Evolutionary conservation across 805 yeast genomes (phyloP).

Genomic region (Zygosaccharomyces pseudorouxii): DNA sequence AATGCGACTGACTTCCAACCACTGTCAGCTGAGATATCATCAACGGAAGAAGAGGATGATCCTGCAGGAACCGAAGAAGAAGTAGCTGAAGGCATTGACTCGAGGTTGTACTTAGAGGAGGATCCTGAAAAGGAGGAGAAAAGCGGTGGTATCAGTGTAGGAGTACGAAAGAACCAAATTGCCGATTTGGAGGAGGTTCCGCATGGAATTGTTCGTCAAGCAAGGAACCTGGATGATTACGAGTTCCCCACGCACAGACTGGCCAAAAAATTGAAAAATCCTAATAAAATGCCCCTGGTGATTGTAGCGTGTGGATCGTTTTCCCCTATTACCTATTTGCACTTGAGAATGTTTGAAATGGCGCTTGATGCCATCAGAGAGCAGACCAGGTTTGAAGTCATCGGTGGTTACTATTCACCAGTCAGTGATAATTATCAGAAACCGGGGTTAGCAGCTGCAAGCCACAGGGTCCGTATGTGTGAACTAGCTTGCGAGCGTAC

Average conservation of each 20-base stretch:
- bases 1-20: conserved; percentile 57
- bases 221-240: conserved; percentile 63
- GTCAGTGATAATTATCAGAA: conserved; percentile 90
- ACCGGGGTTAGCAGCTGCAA: conserved; percentile 84
- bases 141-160: conserved; percentile 24
- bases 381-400: conserved; percentile 87
- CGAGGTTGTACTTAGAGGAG: conserved; percentile 8
- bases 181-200: conserved; percentile 98
- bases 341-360: conserved; percentile 97
- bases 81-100: conserved; percentile 8
- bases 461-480: conserved; percentile 94
- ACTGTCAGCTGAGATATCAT: conserved; percentile 41
- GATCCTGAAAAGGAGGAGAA: conserved; percentile 10
- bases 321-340: conserved; percentile 91
- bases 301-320: conserved; percentile 97
- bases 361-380: conserved; percentile 91
- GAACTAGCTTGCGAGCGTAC: conserved; percentile 97
- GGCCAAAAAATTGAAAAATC: conserved; percentile 62
- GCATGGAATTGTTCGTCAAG: conserved; percentile 86
- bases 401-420: conserved; percentile 95
- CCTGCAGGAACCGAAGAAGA: conserved; percentile 17
- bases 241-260: conserved; percentile 84
- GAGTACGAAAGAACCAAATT: conserved; percentile 51
- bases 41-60: conserved; percentile 42
- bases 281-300: conserved; percentile 81